Percentiles rank a stretch among this genome's conserved stretches.
These are phyloP conservation scores for Solanum sitiens DNA, from an alignment of 257 asterid genomes.

Conservation along the genomic window DNA sequence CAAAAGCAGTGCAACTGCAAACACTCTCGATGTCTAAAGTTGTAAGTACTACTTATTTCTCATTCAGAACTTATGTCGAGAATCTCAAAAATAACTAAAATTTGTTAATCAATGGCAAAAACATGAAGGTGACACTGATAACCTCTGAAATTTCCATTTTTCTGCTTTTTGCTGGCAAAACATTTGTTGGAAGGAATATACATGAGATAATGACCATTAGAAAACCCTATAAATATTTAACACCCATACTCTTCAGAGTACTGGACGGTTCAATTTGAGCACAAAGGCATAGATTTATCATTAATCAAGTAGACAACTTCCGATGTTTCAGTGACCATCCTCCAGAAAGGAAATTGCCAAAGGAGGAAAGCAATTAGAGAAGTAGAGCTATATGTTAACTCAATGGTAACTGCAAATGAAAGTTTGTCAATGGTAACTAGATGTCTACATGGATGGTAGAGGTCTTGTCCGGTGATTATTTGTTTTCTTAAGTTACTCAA, in stretches of 20 bases:
- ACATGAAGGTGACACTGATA: not conserved
- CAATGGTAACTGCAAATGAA: too few species aligned
- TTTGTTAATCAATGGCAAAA: not conserved
- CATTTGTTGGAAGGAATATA: not conserved
- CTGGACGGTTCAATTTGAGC: not conserved
- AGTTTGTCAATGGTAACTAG: not conserved
- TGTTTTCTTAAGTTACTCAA: not conserved
- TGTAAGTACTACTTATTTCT: slow-evolving; percentile 45
- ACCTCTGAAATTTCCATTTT: not conserved
- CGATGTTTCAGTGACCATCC: not conserved
- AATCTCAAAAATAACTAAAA: not conserved
- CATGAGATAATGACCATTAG: not conserved
- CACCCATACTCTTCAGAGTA: not conserved
- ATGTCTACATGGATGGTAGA: not conserved
- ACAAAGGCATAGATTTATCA: not conserved
- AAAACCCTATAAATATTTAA: not conserved
- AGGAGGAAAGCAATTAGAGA: not conserved
- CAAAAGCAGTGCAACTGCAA: slow-evolving; percentile 95
- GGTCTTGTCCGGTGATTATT: not conserved
- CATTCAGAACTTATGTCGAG: not conserved
- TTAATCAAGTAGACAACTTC: not conserved
- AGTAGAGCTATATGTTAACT: not conserved
- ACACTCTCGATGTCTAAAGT: slow-evolving; percentile 85
- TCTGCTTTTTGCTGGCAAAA: not conserved
- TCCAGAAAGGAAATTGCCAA: not conserved